Base-by-base conservation (phyloP, 345 rosid genomes). In the Excoecaria cochinchinensis region DNA sequence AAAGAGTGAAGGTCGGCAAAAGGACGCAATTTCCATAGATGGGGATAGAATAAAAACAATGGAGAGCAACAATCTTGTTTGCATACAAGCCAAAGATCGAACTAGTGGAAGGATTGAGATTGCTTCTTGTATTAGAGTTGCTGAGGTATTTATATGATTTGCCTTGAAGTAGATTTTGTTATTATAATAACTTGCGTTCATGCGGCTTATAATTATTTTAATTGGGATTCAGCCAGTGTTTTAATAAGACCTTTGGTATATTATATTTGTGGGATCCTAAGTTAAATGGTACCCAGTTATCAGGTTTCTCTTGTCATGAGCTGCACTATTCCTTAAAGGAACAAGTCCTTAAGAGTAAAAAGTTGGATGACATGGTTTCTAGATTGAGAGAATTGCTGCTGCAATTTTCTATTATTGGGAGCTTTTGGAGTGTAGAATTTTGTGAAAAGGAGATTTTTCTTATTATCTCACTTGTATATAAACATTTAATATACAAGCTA, bases 61-160 rank as follows among this genome's bases (percentile, higher is more conserved):
- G 12, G 87, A 85, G 70, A 88, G 86, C 75, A 87, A 87, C 82
- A 85, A 82, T 87, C 82, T 89, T 65, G 97, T 93, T 38, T 94
- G 98, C 85, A 88, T 94, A 84, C 93, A 86, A 75, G 98, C 91
- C 68, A 94, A 92, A 82, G 97, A 94, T 83, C 90, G 87, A 71
- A 77, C 85, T 72, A 90, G 84, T 74, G 98, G 97, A 75, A 91
- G 91, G 80, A 78, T 73, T 51, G 98, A 90, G 86, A 85, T 94
- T 79, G 98, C 97, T 84, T 79, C 96, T 65, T 94, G 98, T 82
- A 83, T 94, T 82, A 87, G 87, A 81, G 92, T 94, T 78, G 90
- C 95, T 52, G 97, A 94, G 98, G 97, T 94, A 88, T 64, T 67
- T 11, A 13, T 80, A 6, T 50, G 36, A 19, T n/a, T 55, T 60